These are phyloP conservation scores for Sarcodon aspratus DNA, from an alignment of 768 basidiomycete species.

Conservation along the genomic window DNA sequence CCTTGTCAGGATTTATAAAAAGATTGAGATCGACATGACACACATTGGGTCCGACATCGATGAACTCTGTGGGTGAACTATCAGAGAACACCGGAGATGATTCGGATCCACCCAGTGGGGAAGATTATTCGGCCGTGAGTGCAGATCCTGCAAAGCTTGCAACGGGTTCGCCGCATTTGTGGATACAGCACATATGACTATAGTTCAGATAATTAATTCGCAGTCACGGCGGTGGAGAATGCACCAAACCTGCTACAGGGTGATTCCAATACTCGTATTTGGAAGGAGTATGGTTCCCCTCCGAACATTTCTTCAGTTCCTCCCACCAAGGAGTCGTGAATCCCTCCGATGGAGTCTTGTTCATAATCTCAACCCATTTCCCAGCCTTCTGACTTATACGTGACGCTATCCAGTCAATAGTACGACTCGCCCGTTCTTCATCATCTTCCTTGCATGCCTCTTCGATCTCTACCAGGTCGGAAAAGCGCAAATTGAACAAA, in stretches of 20 bases:
- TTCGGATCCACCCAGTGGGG: constrained; percentile 76
- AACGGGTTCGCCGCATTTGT: constrained; percentile 75
- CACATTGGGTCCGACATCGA: constrained; percentile 72
- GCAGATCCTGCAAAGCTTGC: constrained; percentile 67
- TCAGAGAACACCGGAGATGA: constrained; percentile 61
- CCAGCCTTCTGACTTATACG: constrained; percentile 52
- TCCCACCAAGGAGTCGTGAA: constrained; percentile 78
- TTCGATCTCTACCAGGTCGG: constrained; percentile 63
- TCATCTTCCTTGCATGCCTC: constrained; percentile 69
- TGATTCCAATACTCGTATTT: constrained; percentile 80
- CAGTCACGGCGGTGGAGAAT: not conserved
- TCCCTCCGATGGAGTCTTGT: constrained; percentile 18
- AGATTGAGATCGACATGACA: constrained; percentile 16
- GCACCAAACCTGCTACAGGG: constrained; percentile 58
- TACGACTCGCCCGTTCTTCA: constrained; percentile 63
- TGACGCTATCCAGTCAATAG: constrained; percentile 79
- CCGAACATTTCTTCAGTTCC: constrained; percentile 63
- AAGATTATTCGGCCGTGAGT: constrained; percentile 52
- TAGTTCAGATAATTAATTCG: not conserved
- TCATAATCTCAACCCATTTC: constrained; percentile 60
- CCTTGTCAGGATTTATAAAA: constrained; percentile 1
- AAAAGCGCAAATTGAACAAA: constrained; percentile 70
- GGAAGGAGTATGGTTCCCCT: constrained; percentile 67
- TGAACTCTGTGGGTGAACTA: constrained; percentile 64
- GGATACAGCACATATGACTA: constrained; percentile 76